Conservation (phyloP, 2,329 filamentous ascomycete species). For the Paecilomyces dactylethromorphus region DNA sequence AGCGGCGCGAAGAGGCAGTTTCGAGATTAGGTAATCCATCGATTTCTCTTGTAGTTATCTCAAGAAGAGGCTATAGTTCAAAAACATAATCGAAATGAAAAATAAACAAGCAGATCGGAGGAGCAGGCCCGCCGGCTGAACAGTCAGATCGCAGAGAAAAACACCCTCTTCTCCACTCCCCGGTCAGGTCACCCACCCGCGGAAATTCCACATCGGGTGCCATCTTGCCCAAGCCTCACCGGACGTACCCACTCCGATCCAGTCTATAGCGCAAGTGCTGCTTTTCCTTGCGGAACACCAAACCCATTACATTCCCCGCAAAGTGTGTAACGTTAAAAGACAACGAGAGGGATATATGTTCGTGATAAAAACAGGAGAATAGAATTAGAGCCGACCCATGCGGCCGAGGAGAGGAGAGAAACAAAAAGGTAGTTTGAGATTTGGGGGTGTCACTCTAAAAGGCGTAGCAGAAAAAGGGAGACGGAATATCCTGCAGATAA, state of each 20-base stretch:
- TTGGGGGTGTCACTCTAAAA: neutral
- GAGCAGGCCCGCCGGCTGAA: neutral
- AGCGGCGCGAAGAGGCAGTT: no score
- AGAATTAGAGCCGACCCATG: neutral
- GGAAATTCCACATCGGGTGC: no score
- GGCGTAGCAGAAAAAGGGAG: neutral
- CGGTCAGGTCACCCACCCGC: no score
- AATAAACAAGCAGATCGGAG: neutral
- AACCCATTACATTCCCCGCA: neutral
- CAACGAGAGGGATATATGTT: neutral
- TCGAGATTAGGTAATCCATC: neutral
- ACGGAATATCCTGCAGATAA: constrained; percentile 3
- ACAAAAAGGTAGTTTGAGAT: neutral
- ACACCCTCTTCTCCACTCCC: no score
- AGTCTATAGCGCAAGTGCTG: neutral
- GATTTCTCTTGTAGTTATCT: neutral
- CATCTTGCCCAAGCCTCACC: neutral
- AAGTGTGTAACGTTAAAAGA: neutral
- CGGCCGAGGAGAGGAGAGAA: neutral
- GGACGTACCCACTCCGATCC: neutral
- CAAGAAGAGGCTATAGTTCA: neutral
- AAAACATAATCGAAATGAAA: neutral
- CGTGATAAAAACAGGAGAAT: neutral
- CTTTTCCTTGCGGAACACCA: neutral
- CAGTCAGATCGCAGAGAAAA: neutral